Base-by-base conservation (phyloP, 2,329 filamentous ascomycete genomes). In the Leptographium flavum region DNA sequence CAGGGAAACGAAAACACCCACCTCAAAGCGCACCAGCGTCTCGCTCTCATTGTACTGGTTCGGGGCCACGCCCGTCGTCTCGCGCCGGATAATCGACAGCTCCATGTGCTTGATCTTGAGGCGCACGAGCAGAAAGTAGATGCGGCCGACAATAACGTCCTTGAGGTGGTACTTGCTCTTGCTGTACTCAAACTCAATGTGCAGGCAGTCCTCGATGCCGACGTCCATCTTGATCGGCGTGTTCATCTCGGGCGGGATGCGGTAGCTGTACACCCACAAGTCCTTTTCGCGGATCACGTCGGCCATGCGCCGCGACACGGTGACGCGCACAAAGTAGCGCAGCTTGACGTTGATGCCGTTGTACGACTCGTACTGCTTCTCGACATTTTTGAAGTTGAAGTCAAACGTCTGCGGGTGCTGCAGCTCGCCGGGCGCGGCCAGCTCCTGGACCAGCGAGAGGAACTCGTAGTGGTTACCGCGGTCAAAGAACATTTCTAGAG, bases 41-140 rank as follows among this genome's bases (percentile, higher is more conserved):
- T 98, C 92, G 65, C 88, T 96, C 70, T 98, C 93, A 61, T 98
- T 98, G 68, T 98, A 98, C 65, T 98, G 93, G 62, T 98, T 98
- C 7, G 92, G 92, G 21, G 92, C 87, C 5, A 87, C 87, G 45
- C 93, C 92, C 1, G 92, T 98, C 3, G 92, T 98, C 67, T 98
- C 92, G 55, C 93, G 74, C 54, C 93, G 77, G 62, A 98, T 98
- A 57, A 98, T 98, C 54, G 87, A 94, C 51, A 98, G 69, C 68
- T 98, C 92, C 92, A 98, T 98, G 65, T 98, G 92, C 68, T 96
- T 95, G 64, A 98, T 98, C 79, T 98, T 98, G 62, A 98, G 72
- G 57, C 92, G 80, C 50, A 98, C 92, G 41, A 98, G 75, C 54
- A 98, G 68, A 68, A 98, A 98, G 69, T 98, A 98, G 71, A 98